Evolutionary conservation across 257 asterid species (phyloP), one percentile per base, ranked within the genome.

Genomic region (Thymus quinquecostatus): DNA sequence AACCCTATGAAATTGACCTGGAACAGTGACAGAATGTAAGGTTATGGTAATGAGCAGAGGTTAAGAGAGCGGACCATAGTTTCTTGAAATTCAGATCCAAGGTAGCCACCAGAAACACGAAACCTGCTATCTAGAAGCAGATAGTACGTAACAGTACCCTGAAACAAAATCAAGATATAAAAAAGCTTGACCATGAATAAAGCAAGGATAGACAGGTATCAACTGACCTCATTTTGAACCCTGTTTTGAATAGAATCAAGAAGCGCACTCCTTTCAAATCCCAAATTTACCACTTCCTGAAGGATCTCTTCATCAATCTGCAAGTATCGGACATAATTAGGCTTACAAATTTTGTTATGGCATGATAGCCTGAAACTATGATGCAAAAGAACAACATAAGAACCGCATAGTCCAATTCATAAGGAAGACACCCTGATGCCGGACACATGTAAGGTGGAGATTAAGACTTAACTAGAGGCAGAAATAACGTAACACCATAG

Each of bases 91-190:
- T 86, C 91, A 62, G 86, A 82, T 74, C 89, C 89, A 70, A 82
- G 88, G 74, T 82, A 85, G 79, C 87, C 84, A 75, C 81, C 77
- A 60, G 84, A 78, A 79, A 77, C 83, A 65, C 88, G 96, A 68
- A 80, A 82, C 70, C 92, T 84, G 59, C 85, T 89, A 87, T 89
- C 99, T 53, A 95, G 87, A 67, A 92, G 87, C 82, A 95, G 76
- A 78, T 92, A 95, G 90, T 95, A 95, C 11, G 99, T 84, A 38
- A 95, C 98, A 50, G 99, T 95, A 51, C 97, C 97, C 99, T 95
- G 86, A 80, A 74, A 84, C 57, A 71, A 41, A 72, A 66, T 64
- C 40, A 48, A 69, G 58, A 66, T 60, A 48, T 74, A 57, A 84
- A 83, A 55, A 69, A 64, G 50, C 66, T 61, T 45, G 69, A 62